These are phyloP conservation scores for Capsicum pubescens DNA, from an alignment of 257 asterid genomes.

Conservation along the genomic window DNA sequence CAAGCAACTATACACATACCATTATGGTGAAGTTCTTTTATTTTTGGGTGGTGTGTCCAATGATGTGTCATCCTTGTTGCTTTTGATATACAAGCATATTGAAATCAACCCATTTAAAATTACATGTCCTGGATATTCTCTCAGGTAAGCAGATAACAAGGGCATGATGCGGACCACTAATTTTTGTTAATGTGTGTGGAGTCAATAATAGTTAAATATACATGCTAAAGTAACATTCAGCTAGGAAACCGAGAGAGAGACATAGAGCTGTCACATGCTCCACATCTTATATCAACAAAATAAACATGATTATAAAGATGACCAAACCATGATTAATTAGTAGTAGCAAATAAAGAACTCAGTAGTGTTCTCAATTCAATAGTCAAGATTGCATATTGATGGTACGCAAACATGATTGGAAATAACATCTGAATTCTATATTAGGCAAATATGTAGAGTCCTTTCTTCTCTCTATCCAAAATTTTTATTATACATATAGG, in stretches of 20 bases:
- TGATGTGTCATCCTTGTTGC: constrained; percentile 4
- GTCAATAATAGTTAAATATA: background rate
- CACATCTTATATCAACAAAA: constrained; percentile 5
- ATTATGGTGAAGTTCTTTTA: background rate
- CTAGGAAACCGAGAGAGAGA: background rate
- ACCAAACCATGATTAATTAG: background rate
- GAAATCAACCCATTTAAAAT: background rate
- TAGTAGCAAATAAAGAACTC: background rate
- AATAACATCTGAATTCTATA: constrained; percentile 19
- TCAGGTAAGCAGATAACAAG: constrained; percentile 2
- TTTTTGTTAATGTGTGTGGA: background rate
- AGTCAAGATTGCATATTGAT: background rate
- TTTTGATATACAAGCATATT: constrained; percentile 1
- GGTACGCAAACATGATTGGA: constrained; percentile 1
- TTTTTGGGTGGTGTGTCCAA: background rate
- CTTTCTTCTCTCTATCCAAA: background rate
- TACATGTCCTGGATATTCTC: background rate
- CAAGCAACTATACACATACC: background rate
- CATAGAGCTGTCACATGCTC: background rate
- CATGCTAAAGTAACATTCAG: background rate
- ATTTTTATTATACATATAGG: background rate
- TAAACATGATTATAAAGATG: background rate
- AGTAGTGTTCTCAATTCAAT: background rate
- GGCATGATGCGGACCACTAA: background rate
- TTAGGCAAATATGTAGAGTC: background rate